Conservation (phyloP, 306 rosid genomes). For the Corylus avellana region DNA sequence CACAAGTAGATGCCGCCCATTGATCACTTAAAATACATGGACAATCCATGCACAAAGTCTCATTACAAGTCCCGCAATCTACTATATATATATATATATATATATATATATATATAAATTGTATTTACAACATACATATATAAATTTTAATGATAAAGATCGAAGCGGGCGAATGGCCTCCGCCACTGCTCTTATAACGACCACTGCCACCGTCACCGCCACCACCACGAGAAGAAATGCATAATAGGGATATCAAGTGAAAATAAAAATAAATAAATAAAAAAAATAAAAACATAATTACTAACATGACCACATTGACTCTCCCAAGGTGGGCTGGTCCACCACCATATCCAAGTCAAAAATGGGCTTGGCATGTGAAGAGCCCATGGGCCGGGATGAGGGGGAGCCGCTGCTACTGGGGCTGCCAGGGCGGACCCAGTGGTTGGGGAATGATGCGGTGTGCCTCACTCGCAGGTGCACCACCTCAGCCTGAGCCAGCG, state of each 20-base stretch:
- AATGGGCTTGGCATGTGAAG: constrained; percentile 47
- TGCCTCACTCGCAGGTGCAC: constrained; percentile 71
- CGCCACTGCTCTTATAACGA: constrained; percentile 52
- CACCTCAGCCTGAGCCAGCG: constrained; percentile 88
- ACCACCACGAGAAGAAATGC: neutral
- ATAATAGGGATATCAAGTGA: constrained; percentile 12
- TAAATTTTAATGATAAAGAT: constrained; percentile 13
- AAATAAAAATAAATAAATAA: constrained; percentile 1
- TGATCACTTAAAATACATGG: neutral
- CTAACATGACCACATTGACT: constrained; percentile 57
- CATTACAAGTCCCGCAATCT: constrained; percentile 9
- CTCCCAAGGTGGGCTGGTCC: constrained; percentile 54
- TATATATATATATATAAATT: neutral
- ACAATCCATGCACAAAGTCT: neutral
- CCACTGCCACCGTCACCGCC: constrained; percentile 4
- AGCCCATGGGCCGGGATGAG: constrained; percentile 46
- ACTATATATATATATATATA: constrained; percentile 7
- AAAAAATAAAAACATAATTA: neutral
- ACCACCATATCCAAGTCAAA: constrained; percentile 63
- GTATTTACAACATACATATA: constrained; percentile 38
- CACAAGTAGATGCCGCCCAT: neutral
- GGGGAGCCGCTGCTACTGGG: constrained; percentile 67
- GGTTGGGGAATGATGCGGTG: constrained; percentile 35
- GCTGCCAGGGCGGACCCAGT: constrained; percentile 54
- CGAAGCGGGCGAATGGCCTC: constrained; percentile 58